Percentiles rank a stretch among this genome's conserved stretches.
phyloP scores from a whole-genome alignment of 2,329 filamentous ascomycete species.

The Talaromyces sp. region DNA sequence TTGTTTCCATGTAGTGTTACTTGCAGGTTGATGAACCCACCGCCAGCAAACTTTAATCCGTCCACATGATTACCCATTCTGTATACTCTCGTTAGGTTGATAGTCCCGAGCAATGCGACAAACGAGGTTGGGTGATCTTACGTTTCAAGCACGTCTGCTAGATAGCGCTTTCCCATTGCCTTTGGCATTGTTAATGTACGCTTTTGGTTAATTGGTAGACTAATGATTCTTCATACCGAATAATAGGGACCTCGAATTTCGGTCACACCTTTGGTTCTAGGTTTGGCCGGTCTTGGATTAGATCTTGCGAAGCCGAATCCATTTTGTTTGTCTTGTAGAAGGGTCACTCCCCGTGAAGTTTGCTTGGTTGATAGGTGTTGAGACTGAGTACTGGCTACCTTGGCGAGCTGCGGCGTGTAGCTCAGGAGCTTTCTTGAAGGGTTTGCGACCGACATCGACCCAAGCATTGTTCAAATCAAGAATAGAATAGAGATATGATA shows the following conservation, averaged over 20 bases:
- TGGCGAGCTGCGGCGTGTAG: conserved; percentile 11
- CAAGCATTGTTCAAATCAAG: not conserved
- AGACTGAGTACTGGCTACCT: conserved; percentile 4
- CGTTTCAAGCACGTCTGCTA: conserved; percentile 58
- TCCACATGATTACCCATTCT: conserved; percentile 59
- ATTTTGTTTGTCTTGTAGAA: conserved; percentile 54
- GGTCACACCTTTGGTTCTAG: conserved; percentile 54
- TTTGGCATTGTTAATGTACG: conserved; percentile 16
- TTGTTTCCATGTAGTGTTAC: not conserved
- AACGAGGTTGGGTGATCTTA: conserved; percentile 24
- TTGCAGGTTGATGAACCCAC: conserved; percentile 17
- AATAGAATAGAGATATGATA: not conserved
- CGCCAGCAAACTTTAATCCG: conserved; percentile 59
- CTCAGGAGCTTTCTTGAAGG: conserved; percentile 8
- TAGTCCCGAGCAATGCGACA: no score
- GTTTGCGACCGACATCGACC: not conserved
- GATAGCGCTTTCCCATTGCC: conserved; percentile 56
- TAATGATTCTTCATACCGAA: conserved; percentile 35
- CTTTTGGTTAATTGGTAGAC: not conserved
- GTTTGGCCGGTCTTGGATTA: conserved; percentile 54
- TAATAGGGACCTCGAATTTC: conserved; percentile 62
- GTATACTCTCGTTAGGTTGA: conserved; percentile 2
- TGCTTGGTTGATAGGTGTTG: conserved; percentile 24
- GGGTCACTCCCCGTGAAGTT: conserved; percentile 24
- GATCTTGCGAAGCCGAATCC: conserved; percentile 56